A percentile compares a stretch with the other conserved stretches of the same genome.
Evolutionary conservation across 768 basidiomycete species (phyloP).

Genomic region (Boletus insuetus): DNA sequence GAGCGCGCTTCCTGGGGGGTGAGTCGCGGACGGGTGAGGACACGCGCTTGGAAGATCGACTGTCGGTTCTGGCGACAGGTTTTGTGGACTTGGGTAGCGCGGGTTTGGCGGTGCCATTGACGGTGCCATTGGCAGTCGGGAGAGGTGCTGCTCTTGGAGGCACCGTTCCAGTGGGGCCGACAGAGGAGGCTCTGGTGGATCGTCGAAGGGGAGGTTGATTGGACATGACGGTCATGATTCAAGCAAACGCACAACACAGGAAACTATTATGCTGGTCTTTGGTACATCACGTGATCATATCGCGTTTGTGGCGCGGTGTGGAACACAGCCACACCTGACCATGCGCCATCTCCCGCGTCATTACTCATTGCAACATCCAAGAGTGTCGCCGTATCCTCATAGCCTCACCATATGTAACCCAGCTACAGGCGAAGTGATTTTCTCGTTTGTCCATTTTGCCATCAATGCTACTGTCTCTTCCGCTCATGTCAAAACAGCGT

Average conservation of each 20-base stretch:
- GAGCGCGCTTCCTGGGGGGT: slow-evolving; percentile 45
- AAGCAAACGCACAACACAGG: neutral
- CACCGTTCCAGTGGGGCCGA: slow-evolving; percentile 34
- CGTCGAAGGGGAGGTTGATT: slow-evolving; percentile 43
- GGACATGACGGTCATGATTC: slow-evolving; percentile 23
- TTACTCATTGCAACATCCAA: neutral
- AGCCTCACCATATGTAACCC: slow-evolving; percentile 64
- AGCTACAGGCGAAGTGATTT: slow-evolving; percentile 59
- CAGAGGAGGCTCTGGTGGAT: slow-evolving; percentile 50
- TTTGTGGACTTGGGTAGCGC: slow-evolving; percentile 35
- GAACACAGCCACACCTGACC: slow-evolving; percentile 15
- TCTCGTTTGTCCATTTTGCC: slow-evolving; percentile 54
- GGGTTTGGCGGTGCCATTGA: slow-evolving; percentile 31
- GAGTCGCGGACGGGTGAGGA: slow-evolving; percentile 48
- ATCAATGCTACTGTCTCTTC: slow-evolving; percentile 26
- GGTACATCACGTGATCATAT: slow-evolving; percentile 19
- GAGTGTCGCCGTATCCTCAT: neutral
- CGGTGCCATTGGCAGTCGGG: slow-evolving; percentile 25
- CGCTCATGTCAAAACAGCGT: slow-evolving; percentile 41
- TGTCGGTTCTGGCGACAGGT: slow-evolving; percentile 20
- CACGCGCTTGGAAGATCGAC: slow-evolving; percentile 44
- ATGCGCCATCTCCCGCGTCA: slow-evolving; percentile 10
- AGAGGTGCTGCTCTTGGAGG: slow-evolving; percentile 30
- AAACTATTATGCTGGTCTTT: neutral
- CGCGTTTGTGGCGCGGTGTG: slow-evolving; percentile 25